These are phyloP conservation scores for Leersia perrieri DNA, from an alignment of 176 grass and related monocot species.

Conservation along the genomic window DNA sequence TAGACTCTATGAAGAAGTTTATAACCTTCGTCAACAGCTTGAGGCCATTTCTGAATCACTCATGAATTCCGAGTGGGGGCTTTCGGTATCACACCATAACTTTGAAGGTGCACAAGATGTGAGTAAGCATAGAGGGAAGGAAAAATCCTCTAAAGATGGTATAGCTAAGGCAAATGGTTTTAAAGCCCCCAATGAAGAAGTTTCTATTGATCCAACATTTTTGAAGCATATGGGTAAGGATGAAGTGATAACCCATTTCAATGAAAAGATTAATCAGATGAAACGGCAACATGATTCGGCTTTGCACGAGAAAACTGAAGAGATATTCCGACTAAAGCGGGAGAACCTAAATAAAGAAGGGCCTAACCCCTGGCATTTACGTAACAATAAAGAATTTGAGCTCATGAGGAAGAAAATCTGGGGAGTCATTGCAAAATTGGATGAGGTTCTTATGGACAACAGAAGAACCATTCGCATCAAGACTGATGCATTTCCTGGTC, in stretches of 20 bases:
- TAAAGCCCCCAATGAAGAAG: neutral
- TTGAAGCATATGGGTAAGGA: constrained; percentile 38
- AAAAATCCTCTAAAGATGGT: constrained; percentile 18
- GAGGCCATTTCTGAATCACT: constrained; percentile 46
- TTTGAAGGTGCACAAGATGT: constrained; percentile 43
- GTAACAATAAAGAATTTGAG: constrained; percentile 62
- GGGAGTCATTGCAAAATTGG: constrained; percentile 42
- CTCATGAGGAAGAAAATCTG: constrained; percentile 54
- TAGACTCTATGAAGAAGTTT: constrained; percentile 45
- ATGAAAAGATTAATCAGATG: constrained; percentile 46
- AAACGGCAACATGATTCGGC: constrained; percentile 58
- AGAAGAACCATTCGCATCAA: constrained; percentile 38
- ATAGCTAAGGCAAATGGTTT: neutral
- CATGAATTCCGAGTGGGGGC: constrained; percentile 50
- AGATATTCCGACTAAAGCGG: constrained; percentile 53
- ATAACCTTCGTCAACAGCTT: constrained; percentile 53
- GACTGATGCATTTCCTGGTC: constrained; percentile 24
- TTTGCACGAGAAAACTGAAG: constrained; percentile 37
- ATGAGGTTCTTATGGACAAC: constrained; percentile 51
- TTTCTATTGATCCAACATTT: constrained; percentile 12
- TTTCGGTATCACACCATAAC: constrained; percentile 43
- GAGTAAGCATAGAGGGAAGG: constrained; percentile 35
- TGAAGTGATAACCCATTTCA: constrained; percentile 40
- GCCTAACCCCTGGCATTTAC: constrained; percentile 42
- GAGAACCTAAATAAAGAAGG: constrained; percentile 40